Evolutionary conservation across 192 early-diverging fungal genomes (phyloP).

Genomic region (Coemansia sp.): DNA sequence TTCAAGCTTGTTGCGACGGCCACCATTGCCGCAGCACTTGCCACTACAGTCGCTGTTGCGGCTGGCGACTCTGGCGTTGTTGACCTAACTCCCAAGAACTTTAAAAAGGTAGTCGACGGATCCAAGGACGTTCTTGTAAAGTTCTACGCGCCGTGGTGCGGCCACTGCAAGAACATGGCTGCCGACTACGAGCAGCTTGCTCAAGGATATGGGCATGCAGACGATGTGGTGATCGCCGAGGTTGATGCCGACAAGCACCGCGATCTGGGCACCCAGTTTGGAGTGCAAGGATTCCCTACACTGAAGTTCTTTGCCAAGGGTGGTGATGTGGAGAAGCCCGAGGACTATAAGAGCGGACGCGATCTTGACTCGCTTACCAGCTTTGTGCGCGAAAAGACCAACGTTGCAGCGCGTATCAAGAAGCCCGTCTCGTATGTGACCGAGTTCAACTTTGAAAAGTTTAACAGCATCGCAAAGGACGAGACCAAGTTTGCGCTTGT

Average conservation of each 20-base stretch:
- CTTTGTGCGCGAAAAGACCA: conserved; percentile 84
- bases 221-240: conserved; percentile 88
- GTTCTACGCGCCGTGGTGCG: conserved; percentile 90
- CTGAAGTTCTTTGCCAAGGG: conserved; percentile 94
- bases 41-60: conserved; percentile 34
- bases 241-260: conserved; percentile 85
- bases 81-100: conserved; percentile 52
- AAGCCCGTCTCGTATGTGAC: conserved; percentile 65
- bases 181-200: conserved; percentile 80
- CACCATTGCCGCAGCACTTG: conserved; percentile 30
- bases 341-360: conserved; percentile 82
- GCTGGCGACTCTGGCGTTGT: conserved; percentile 33
- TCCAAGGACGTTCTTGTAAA: conserved; percentile 76
- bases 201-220: conserved; percentile 68
- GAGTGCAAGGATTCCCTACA: conserved; percentile 83
- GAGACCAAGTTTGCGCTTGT: conserved; percentile 78
- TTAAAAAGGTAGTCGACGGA: conserved; percentile 63
- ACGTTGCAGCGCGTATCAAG: conserved; percentile 67
- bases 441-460: conserved; percentile 69
- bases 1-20: conserved; percentile 31
- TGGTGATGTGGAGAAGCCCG: conserved; percentile 61
- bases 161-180: conserved; percentile 77
- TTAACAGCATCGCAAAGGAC: conserved; percentile 75
- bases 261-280: conserved; percentile 75
- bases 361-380: conserved; percentile 72